Percentiles rank a stretch among this genome's conserved stretches.
Conservation (phyloP, 2,329 filamentous ascomycete species). For the Passalora sequoiae region DNA sequence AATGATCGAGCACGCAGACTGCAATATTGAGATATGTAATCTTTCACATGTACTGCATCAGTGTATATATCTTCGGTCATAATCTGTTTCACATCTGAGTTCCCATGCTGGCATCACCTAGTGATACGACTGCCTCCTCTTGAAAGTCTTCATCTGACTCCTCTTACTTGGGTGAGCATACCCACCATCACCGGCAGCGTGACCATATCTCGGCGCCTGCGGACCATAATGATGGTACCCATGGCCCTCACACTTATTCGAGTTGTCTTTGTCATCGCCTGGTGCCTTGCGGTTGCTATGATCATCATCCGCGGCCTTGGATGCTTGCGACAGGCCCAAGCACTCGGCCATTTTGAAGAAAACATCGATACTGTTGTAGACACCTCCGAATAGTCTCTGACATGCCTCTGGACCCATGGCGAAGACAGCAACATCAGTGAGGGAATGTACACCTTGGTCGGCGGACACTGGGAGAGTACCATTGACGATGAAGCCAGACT, state of each 20-base stretch:
- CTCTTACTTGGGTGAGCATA: conserved; percentile 10
- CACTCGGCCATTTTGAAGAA: conserved; percentile 70
- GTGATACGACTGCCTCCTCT: conserved; percentile 7
- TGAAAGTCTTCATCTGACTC: conserved; percentile 13
- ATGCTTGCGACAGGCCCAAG: conserved; percentile 48
- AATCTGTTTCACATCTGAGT: too few relatives aligned
- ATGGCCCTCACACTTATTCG: conserved; percentile 13
- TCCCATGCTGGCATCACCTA: too few relatives aligned
- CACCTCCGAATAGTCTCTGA: conserved; percentile 67
- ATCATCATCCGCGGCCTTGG: conserved; percentile 14
- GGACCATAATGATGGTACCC: conserved; percentile 16
- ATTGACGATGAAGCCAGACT: conserved; percentile 66
- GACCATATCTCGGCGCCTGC: conserved; percentile 20
- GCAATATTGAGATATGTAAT: too few relatives aligned
- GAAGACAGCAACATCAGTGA: conserved; percentile 75
- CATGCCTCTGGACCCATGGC: conserved; percentile 65
- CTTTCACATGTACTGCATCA: too few relatives aligned
- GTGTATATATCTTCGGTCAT: too few relatives aligned
- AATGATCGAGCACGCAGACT: not conserved
- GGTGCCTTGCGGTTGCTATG: conserved; percentile 9
- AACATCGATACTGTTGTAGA: conserved; percentile 65
- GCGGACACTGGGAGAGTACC: conserved; percentile 64
- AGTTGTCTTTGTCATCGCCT: conserved; percentile 15
- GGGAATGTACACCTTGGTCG: conserved; percentile 66
- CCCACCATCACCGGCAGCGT: conserved; percentile 12